phyloP scores from a whole-genome alignment of 331 rosid genomes.

The Stylosanthes scabra region DNA sequence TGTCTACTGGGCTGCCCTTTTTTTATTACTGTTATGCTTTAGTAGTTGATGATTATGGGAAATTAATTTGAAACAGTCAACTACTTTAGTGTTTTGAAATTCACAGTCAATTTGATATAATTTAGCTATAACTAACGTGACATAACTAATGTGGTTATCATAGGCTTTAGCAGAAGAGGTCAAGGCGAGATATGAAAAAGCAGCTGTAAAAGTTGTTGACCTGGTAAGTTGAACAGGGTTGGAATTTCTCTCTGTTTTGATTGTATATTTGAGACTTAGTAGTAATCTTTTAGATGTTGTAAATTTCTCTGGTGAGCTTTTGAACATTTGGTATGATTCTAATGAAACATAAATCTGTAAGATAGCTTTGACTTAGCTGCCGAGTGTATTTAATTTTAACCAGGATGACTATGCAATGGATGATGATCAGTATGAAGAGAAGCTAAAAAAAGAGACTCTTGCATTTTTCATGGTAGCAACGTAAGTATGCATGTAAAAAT shows the following conservation, averaged over 20 bases:
- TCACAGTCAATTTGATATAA: conserved; percentile 13
- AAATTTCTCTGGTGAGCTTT: not conserved
- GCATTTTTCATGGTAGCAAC: conserved; percentile 86
- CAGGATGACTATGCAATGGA: conserved; percentile 88
- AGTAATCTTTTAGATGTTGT: no score
- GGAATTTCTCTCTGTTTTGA: not conserved
- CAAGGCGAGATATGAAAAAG: conserved; percentile 87
- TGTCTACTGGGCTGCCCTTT: no score
- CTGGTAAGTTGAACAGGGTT: conserved; percentile 60
- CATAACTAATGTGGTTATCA: not conserved
- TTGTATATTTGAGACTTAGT: conserved; percentile 2
- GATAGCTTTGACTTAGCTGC: conserved; percentile 17
- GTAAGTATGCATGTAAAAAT: conserved; percentile 52
- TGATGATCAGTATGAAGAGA: conserved; percentile 81
- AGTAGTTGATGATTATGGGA: conserved; percentile 8
- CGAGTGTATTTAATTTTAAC: conserved; percentile 42
- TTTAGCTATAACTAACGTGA: conserved; percentile 14
- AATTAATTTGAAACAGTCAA: conserved; percentile 24
- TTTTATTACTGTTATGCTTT: not conserved
- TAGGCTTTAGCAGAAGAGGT: conserved; percentile 89
- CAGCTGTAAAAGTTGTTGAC: conserved; percentile 83
- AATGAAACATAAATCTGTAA: conserved; percentile 24
- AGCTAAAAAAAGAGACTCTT: conserved; percentile 80
- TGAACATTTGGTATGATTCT: conserved; percentile 21
- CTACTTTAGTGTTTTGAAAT: not conserved